Conservation (phyloP, 768 basidiomycete genomes). For the Asterophora lycoperdoides region DNA sequence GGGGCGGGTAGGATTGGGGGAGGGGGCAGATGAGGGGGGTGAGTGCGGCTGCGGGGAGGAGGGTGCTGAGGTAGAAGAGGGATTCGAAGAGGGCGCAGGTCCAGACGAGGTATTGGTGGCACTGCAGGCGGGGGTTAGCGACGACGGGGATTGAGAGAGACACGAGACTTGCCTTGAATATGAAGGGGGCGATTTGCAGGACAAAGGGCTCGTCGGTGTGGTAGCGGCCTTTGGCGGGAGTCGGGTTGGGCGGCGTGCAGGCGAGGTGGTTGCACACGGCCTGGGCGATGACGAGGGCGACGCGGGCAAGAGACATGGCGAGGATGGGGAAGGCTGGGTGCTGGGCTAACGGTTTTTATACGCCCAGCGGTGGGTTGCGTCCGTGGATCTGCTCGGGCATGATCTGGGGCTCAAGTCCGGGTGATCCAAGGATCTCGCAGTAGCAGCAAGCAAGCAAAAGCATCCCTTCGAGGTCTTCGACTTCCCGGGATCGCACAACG, state of each 20-base stretch:
- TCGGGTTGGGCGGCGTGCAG: slow-evolving; percentile 46
- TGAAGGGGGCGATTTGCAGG: slow-evolving; percentile 43
- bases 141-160: neutral
- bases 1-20: slow-evolving; percentile 18
- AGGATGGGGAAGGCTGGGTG: neutral
- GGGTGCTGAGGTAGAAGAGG: slow-evolving; percentile 14
- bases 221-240: slow-evolving; percentile 41
- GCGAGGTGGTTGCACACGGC: slow-evolving; percentile 41
- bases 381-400: too few species aligned
- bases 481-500: too few species aligned
- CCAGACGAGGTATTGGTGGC: slow-evolving; percentile 18
- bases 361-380: too few species aligned
- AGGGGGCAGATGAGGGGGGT: slow-evolving; percentile 26
- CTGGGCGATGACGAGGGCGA: slow-evolving; percentile 37
- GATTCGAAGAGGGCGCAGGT: slow-evolving; percentile 19
- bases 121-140: slow-evolving; percentile 2
- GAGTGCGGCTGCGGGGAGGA: too few species aligned
- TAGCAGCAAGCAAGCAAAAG: too few species aligned
- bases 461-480: too few species aligned
- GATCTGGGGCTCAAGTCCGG: neutral
- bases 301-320: slow-evolving; percentile 37
- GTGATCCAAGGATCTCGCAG: slow-evolving; percentile 5
- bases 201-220: slow-evolving; percentile 39
- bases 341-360: too few species aligned
- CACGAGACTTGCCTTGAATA: slow-evolving; percentile 37